phyloP scores from a whole-genome alignment of 768 basidiomycete genomes.

The Auricularia heimuer region DNA sequence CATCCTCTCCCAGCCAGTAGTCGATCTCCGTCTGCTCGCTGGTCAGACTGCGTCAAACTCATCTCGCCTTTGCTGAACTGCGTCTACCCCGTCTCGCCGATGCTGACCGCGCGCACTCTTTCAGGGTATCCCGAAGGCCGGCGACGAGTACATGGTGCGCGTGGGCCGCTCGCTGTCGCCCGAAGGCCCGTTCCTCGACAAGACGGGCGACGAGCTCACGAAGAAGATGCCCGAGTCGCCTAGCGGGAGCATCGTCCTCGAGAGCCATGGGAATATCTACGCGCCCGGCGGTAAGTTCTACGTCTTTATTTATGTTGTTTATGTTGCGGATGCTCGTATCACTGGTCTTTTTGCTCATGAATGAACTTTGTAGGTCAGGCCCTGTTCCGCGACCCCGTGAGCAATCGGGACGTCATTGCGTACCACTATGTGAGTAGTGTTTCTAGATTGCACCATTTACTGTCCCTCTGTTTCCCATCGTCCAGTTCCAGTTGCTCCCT shows the following conservation, averaged over 20 bases:
- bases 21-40: background rate
- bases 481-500: too few relatives aligned
- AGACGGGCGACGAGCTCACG: background rate
- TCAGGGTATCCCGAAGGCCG: background rate
- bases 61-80: background rate
- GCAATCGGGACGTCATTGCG: background rate
- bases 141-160: background rate
- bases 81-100: background rate
- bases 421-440: background rate
- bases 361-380: background rate
- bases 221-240: background rate
- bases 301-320: too few relatives aligned
- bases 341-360: too few relatives aligned
- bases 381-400: background rate
- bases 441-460: too few relatives aligned
- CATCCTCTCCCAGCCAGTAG: background rate
- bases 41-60: too few relatives aligned
- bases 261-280: conserved; percentile 20
- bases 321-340: too few relatives aligned
- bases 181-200: background rate
- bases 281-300: conserved; percentile 19
- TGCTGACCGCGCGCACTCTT: background rate
- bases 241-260: background rate
- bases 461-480: too few relatives aligned
- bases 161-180: background rate